Conservation (phyloP, 345 rosid species). For the Eucalyptus cloeziana region DNA sequence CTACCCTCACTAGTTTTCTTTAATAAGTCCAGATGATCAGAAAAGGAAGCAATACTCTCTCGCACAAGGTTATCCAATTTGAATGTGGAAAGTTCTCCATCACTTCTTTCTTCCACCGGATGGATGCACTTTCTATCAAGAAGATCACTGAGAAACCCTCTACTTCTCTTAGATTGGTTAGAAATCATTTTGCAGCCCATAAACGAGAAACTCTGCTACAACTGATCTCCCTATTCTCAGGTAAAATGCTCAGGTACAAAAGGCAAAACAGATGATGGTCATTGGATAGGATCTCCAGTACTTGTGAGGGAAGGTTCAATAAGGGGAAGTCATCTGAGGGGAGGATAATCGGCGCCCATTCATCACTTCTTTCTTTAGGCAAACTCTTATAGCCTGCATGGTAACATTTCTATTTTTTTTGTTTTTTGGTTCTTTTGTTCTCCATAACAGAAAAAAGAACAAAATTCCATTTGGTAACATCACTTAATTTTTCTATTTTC, state of each 20-base stretch:
- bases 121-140: constrained; percentile 9
- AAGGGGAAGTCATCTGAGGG: not conserved
- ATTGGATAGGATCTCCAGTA: constrained; percentile 6
- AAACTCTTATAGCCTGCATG: too few relatives aligned
- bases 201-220: constrained; percentile 1
- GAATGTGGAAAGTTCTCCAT: constrained; percentile 8
- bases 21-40: constrained; percentile 7
- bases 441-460: too few relatives aligned
- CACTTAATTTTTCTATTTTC: too few relatives aligned
- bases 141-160: constrained; percentile 13
- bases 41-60: constrained; percentile 6
- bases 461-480: too few relatives aligned
- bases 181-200: constrained; percentile 21
- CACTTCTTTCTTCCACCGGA: not conserved
- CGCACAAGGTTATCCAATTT: constrained; percentile 11
- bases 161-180: constrained; percentile 4
- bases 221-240: constrained; percentile 2
- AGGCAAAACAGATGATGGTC: constrained; percentile 12
- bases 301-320: not conserved
- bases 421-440: too few relatives aligned
- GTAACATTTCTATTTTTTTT: too few relatives aligned
- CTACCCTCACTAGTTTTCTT: constrained; percentile 1
- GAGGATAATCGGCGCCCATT: not conserved
- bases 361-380: not conserved
- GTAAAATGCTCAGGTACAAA: constrained; percentile 21